Base-by-base conservation (phyloP, 2,329 filamentous ascomycete genomes). In the Diplodia sapinea region DNA sequence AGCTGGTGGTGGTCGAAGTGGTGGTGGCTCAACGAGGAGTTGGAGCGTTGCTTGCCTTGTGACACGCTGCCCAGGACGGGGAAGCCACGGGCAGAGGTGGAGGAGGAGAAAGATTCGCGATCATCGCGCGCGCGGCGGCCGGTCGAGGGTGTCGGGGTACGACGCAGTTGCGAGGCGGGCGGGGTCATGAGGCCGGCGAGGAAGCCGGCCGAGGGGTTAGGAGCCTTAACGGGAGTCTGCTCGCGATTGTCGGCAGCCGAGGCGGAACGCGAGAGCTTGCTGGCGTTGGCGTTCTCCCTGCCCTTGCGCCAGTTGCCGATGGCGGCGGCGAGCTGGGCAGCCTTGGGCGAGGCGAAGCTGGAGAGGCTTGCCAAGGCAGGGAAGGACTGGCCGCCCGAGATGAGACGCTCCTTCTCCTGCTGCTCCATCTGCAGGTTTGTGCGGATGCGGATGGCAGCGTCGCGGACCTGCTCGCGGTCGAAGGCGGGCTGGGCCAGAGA, bases 341-440 rank as follows among this genome's bases (percentile, higher is more conserved):
- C 90, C 38, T 93, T 89, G 4, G 94, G 94, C 2, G 92, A 91
- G 12, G 92, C 90, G 70, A 94, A 88, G 71, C 87, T 88, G 56
- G 94, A 89, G 38, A 92, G 87, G 56, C 90, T 90, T 1, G 92
- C 90, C 51, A 97, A 86, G 50, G 91, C 92, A 4, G 92, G 91
- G 72, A 95, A 83, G 65, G 84, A 87, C 69, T 82, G 78, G 23
- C 84, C 80, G 15, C 84, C 80, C 15, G 90, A 89, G 80, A 92
- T 86, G 0, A 92, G 89, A 69, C 95, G 87, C 78, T 98, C 94
- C 63, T 93, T 92, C 80, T 97, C 94, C 77, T 97, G 93, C 76
- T 96, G 92, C 79, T 99, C 94, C 95, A 99, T 99, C 77, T 98
- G 93, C 43, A 99, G 84, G 74, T 97, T 97, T 15, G 95, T 92